Percentiles rank a stretch among this genome's conserved stretches.
Conservation (phyloP, 176 grass and related monocot genomes). For the Zoysia pacifica region DNA sequence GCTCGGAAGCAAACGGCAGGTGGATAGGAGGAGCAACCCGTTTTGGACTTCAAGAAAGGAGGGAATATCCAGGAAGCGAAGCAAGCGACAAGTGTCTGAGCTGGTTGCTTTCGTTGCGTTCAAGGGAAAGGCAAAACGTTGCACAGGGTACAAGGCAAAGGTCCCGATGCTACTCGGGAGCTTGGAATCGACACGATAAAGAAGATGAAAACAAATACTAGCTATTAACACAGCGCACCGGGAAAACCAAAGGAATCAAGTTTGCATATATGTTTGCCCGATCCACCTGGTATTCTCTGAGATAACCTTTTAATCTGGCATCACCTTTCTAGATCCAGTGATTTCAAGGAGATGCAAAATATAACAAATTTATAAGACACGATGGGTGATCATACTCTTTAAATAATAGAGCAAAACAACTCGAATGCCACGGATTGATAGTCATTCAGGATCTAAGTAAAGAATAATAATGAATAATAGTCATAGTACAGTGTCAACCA, state of each 20-base stretch:
- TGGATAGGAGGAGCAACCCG: constrained; percentile 26
- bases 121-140: constrained; percentile 17
- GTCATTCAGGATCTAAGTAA: constrained; percentile 28
- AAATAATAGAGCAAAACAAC: background rate
- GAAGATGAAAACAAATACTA: background rate
- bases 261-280: background rate
- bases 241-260: background rate
- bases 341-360: constrained; percentile 16
- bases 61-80: constrained; percentile 10
- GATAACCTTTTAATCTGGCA: background rate
- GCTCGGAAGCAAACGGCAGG: constrained; percentile 34
- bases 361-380: background rate
- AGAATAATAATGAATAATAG: constrained; percentile 46
- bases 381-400: background rate
- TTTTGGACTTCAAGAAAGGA: constrained; percentile 15
- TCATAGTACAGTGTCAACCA: constrained; percentile 39
- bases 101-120: constrained; percentile 21
- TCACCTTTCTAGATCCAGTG: background rate
- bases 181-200: background rate
- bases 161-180: constrained; percentile 7
- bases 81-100: constrained; percentile 28
- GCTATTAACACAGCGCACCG: background rate
- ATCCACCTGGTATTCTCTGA: constrained; percentile 1
- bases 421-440: background rate
- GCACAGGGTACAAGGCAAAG: background rate